Conservation (phyloP, 805 yeast species). For the Pichia occidentalis region DNA sequence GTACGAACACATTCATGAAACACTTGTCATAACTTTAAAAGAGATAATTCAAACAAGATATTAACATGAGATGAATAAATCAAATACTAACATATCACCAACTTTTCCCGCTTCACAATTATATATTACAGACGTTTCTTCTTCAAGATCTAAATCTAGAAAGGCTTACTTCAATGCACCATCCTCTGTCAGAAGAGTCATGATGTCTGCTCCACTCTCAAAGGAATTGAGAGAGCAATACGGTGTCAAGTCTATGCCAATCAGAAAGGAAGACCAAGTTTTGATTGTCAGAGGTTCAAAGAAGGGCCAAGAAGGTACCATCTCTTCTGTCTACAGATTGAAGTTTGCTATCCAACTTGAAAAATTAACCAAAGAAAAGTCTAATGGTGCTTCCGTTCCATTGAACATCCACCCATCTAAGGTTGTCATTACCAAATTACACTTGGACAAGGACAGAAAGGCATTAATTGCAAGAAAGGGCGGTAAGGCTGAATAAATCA, state of each 20-base stretch:
- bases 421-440: slow-evolving; percentile 97
- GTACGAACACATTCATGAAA: too few species aligned
- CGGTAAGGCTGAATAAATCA: slow-evolving; percentile 83
- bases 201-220: slow-evolving; percentile 97
- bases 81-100: slow-evolving; percentile 21
- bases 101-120: slow-evolving; percentile 17
- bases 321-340: slow-evolving; percentile 97
- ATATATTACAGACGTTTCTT: slow-evolving; percentile 75
- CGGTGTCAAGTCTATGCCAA: slow-evolving; percentile 92
- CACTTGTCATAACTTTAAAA: too few species aligned
- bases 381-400: slow-evolving; percentile 96
- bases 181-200: slow-evolving; percentile 87
- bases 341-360: slow-evolving; percentile 95
- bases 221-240: slow-evolving; percentile 98
- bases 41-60: too few species aligned
- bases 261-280: slow-evolving; percentile 97
- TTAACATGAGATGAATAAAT: too few species aligned
- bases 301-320: slow-evolving; percentile 99
- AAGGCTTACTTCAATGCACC: slow-evolving; percentile 99
- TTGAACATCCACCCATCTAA: slow-evolving; percentile 97
- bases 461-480: slow-evolving; percentile 96
- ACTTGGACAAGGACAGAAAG: slow-evolving; percentile 98
- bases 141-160: slow-evolving; percentile 99
- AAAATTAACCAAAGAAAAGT: slow-evolving; percentile 95
- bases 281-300: slow-evolving; percentile 96